Conservation (phyloP, 75 land plant species). For the Larix kaempferi region DNA sequence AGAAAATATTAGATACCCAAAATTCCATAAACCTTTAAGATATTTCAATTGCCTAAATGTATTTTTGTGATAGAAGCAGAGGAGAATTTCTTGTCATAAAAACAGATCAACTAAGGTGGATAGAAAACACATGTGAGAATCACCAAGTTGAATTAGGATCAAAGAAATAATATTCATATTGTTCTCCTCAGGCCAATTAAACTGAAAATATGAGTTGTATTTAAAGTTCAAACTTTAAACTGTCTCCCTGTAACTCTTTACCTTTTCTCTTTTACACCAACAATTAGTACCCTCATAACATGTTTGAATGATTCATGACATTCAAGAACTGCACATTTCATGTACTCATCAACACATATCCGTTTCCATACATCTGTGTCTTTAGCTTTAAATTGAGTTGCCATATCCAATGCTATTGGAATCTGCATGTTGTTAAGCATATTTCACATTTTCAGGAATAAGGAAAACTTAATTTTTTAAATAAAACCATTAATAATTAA, state of each 20-base stretch:
- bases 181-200: neutral
- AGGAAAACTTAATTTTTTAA: neutral
- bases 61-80: neutral
- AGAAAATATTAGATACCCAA: neutral
- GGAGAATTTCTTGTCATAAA: neutral
- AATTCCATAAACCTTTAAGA: neutral
- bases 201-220: no score
- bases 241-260: slow-evolving; percentile 8
- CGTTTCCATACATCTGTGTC: slow-evolving; percentile 82
- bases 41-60: neutral
- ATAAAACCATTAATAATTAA: neutral
- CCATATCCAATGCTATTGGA: slow-evolving; percentile 85
- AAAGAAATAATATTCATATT: neutral
- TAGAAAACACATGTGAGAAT: neutral
- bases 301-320: slow-evolving; percentile 76
- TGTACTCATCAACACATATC: slow-evolving; percentile 86
- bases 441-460: neutral
- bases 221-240: no score
- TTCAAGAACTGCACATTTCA: slow-evolving; percentile 90
- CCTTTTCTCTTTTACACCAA: slow-evolving; percentile 87
- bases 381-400: slow-evolving; percentile 64
- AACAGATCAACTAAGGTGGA: neutral
- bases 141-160: neutral
- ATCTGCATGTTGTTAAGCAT: slow-evolving; percentile 41
- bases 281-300: slow-evolving; percentile 60